Conservation (phyloP, 2,329 filamentous ascomycete genomes). For the Pseudopithomyces chartarum region DNA sequence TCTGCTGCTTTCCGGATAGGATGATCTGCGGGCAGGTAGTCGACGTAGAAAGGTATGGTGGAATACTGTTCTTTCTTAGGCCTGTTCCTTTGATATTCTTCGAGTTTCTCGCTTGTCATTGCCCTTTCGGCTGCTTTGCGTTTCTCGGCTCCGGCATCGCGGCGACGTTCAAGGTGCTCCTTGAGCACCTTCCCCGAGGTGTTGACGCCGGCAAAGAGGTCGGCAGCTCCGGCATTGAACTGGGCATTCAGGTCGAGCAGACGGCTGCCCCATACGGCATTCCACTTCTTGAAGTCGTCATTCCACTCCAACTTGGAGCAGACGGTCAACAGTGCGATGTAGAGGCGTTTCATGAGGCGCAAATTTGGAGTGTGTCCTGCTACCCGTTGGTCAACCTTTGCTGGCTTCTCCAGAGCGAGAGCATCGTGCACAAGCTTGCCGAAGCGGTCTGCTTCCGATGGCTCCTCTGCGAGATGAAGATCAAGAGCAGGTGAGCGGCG, state of each 20-base stretch:
- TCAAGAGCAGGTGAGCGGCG: slow-evolving; percentile 21
- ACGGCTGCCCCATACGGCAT: slow-evolving; percentile 29
- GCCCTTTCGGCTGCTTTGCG: not conserved
- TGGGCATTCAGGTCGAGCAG: slow-evolving; percentile 13
- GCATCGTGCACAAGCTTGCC: slow-evolving; percentile 17
- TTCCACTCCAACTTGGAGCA: slow-evolving; percentile 51
- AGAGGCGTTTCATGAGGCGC: slow-evolving; percentile 54
- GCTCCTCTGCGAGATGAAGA: not conserved
- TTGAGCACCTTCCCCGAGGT: slow-evolving; percentile 15
- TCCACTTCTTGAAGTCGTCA: slow-evolving; percentile 30
- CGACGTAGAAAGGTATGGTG: slow-evolving; percentile 30
- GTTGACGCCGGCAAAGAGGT: slow-evolving; percentile 39
- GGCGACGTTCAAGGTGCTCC: slow-evolving; percentile 5
- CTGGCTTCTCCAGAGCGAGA: slow-evolving; percentile 32
- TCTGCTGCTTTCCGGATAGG: slow-evolving; percentile 25
- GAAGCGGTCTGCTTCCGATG: slow-evolving; percentile 8
- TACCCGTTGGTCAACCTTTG: slow-evolving; percentile 27
- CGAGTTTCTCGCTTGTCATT: not conserved
- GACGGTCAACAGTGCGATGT: slow-evolving; percentile 47
- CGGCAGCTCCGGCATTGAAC: slow-evolving; percentile 21
- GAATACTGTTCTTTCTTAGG: slow-evolving; percentile 20
- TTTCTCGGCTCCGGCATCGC: not conserved
- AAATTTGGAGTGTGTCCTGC: slow-evolving; percentile 46
- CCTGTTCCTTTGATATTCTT: not conserved
- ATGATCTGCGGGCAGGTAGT: slow-evolving; percentile 22